A percentile compares a stretch with the other conserved stretches of the same genome.
Conservation (phyloP, 805 yeast species). For the Yamadazyma philogaea region DNA sequence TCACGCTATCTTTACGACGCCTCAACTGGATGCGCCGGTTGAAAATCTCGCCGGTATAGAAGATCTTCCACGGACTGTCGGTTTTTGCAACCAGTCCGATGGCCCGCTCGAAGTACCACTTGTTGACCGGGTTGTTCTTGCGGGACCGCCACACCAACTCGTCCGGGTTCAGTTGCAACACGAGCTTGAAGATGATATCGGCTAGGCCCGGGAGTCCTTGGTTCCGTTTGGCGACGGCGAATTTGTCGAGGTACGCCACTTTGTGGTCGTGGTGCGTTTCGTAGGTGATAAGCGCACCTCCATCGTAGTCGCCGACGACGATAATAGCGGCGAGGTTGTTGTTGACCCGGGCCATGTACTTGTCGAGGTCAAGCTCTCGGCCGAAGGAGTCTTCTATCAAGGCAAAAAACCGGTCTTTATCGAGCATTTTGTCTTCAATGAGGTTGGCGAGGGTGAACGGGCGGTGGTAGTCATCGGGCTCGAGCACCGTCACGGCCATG, state of each 20-base stretch:
- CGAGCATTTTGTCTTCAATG: constrained; percentile 41
- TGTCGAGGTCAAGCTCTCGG: constrained; percentile 58
- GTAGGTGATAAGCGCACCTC: constrained; percentile 89
- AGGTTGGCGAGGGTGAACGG: constrained; percentile 41
- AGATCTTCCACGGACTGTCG: constrained; percentile 39
- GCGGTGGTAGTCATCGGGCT: constrained; percentile 21
- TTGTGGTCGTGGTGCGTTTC: constrained; percentile 41
- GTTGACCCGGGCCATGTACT: constrained; percentile 65
- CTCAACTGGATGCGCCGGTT: constrained; percentile 30
- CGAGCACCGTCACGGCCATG: constrained; percentile 49
- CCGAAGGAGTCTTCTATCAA: constrained; percentile 81
- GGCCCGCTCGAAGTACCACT: constrained; percentile 95
- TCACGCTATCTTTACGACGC: constrained; percentile 10
- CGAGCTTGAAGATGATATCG: constrained; percentile 83
- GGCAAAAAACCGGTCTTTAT: constrained; percentile 52
- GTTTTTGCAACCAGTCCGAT: constrained; percentile 53
- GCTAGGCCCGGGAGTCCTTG: constrained; percentile 95
- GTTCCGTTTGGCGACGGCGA: constrained; percentile 77
- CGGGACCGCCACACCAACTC: constrained; percentile 92
- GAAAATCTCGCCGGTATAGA: constrained; percentile 41
- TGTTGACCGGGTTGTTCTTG: constrained; percentile 83
- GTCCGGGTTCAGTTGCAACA: constrained; percentile 62
- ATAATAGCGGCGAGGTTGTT: constrained; percentile 70
- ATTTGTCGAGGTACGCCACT: constrained; percentile 86
- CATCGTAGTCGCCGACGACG: constrained; percentile 92